These are phyloP conservation scores for Scutellospora calospora DNA, from an alignment of 371 early-diverging fungal genomes.

Conservation along the genomic window DNA sequence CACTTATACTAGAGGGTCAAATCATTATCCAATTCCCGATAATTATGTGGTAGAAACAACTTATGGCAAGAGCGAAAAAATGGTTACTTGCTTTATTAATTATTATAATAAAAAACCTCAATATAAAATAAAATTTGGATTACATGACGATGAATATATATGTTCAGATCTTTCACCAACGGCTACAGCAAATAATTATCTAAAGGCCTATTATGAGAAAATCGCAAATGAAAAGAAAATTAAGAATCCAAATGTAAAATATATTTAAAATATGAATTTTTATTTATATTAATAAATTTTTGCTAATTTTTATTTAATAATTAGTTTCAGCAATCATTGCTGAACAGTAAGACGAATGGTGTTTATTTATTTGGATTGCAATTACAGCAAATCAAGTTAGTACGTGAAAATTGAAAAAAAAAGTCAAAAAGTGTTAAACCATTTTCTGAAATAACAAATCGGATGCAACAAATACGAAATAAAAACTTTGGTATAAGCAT, in stretches of 20 bases:
- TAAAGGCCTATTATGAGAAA: neutral
- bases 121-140: neutral
- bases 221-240: too few species aligned
- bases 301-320: too few species aligned
- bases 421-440: neutral
- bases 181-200: neutral
- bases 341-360: neutral
- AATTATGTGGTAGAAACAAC: neutral
- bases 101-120: conserved; percentile 1
- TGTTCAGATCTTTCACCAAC: neutral
- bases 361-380: neutral
- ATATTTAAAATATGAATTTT: too few species aligned
- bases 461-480: neutral
- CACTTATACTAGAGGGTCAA: too few species aligned
- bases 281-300: neutral
- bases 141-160: neutral
- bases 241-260: too few species aligned
- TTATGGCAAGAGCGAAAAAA: neutral
- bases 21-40: too few species aligned
- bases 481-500: neutral
- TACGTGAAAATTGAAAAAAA: neutral
- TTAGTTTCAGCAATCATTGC: neutral
- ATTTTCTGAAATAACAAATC: neutral
- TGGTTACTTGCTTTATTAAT: neutral
- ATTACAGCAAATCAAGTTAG: neutral